Percentiles rank a stretch among this genome's conserved stretches.
Evolutionary conservation across 108 stramenopile genomes (phyloP).

Genomic region (Craspedostauros australis): DNA sequence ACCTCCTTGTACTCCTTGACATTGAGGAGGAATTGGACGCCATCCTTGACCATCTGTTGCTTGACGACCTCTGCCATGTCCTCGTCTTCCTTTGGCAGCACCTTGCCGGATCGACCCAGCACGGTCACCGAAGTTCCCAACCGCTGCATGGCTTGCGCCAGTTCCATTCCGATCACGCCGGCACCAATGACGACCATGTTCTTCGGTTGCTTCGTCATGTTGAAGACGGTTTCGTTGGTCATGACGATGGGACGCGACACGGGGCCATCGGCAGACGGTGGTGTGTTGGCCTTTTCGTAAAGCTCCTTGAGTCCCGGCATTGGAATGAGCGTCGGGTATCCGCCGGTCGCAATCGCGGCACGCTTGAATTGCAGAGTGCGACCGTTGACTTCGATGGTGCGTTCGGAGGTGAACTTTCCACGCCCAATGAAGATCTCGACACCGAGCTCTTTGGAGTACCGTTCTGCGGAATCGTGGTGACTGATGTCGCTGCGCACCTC

Average conservation of each 20-base stretch:
- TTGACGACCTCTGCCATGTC: slow-evolving; percentile 61
- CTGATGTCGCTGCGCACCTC: slow-evolving; percentile 63
- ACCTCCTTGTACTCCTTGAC: slow-evolving; percentile 38
- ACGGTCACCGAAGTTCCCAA: slow-evolving; percentile 74
- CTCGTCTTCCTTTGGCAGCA: slow-evolving; percentile 73
- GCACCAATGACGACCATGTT: slow-evolving; percentile 74
- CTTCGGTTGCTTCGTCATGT: slow-evolving; percentile 69
- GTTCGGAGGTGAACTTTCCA: slow-evolving; percentile 44
- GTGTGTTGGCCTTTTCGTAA: slow-evolving; percentile 35
- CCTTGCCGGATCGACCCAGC: slow-evolving; percentile 56
- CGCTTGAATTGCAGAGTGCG: slow-evolving; percentile 50
- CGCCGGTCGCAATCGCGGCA: slow-evolving; percentile 83
- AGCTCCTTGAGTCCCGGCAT: slow-evolving; percentile 54
- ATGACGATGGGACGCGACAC: slow-evolving; percentile 44
- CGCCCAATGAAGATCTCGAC: slow-evolving; percentile 57
- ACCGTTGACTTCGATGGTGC: slow-evolving; percentile 54
- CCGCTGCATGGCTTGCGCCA: slow-evolving; percentile 83
- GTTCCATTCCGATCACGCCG: slow-evolving; percentile 86
- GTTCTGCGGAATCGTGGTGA: slow-evolving; percentile 74
- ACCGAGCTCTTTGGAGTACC: slow-evolving; percentile 62
- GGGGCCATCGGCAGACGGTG: slow-evolving; percentile 7
- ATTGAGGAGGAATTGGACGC: slow-evolving; percentile 43
- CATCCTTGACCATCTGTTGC: slow-evolving; percentile 47
- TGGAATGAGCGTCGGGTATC: slow-evolving; percentile 60
- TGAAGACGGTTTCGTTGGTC: slow-evolving; percentile 89